Base-by-base conservation (phyloP, 73 alveolate species). In the Paramecium sonneborni region DNA sequence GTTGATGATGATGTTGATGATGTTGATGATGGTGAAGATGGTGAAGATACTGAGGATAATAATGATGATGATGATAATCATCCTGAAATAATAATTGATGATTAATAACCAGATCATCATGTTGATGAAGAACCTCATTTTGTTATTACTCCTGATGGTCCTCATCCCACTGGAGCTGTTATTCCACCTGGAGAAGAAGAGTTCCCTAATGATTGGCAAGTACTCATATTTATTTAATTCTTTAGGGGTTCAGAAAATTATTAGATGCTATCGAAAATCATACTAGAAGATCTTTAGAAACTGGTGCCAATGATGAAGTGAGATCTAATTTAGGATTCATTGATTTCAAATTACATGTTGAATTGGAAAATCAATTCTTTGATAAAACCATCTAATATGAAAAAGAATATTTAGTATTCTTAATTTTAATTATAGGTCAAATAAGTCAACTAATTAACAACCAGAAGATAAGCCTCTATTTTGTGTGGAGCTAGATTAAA, bases 201-300 rank as follows among this genome's bases (percentile, higher is more conserved):
- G 15, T 79, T 79, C 56, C 41, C 90, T 12, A 46, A 79, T 44
- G 23, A 32, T 79, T 41, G 62, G 41, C 76, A 79, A 35, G 86
- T 72, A 72, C 12, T 58, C 23, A 32, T 35, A 0, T 2, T 34
- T 34, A 14, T 2, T 34, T 3, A 72, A 12, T 72, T 15, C 8
- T 4, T 34, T 72, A 72, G 90, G 90, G 90, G 20, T 79, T 79
- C 74, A 79, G 44, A 43, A 79, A 79, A 79, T 79, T 79, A 23
- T 79, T 79, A 43, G 90, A 79, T 79, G 90, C 90, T 24, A 43
- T 79, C 14, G 69, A 79, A 38, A 79, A 79, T 15, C 90, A 79
- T 15, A 79, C 74, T 0, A 79, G 5, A 3, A 44, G 41, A 20
- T 79, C 90, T 23, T 23, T 79, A 23, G 41, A 39, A 12, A 21